phyloP scores from a whole-genome alignment of 2,329 filamentous ascomycete genomes.

The Neopestalotiopsis sp. region DNA sequence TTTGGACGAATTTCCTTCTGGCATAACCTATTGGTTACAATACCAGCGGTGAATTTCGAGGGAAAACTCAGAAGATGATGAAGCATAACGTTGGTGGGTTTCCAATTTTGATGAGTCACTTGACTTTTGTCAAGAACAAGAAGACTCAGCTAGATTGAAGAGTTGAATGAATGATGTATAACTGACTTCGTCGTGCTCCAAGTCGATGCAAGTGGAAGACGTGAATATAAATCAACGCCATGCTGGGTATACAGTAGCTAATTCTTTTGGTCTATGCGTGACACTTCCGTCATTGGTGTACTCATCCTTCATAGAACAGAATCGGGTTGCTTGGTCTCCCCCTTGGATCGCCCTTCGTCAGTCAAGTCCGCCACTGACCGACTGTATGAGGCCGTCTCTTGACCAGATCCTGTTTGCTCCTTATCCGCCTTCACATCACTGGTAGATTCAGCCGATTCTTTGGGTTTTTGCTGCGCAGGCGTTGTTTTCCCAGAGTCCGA shows the following conservation, averaged over 20 bases:
- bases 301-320: constrained; percentile 4
- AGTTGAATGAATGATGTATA: background rate
- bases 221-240: background rate
- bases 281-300: background rate
- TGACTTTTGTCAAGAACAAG: too few species aligned
- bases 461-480: background rate
- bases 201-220: background rate
- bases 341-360: background rate
- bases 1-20: too few species aligned
- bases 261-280: background rate
- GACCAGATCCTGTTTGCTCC: background rate
- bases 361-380: background rate
- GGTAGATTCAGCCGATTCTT: background rate
- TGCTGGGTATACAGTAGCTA: background rate
- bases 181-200: background rate
- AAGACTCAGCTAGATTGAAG: too few species aligned
- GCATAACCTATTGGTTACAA: too few species aligned
- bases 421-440: background rate
- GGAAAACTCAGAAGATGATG: too few species aligned
- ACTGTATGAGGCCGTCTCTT: constrained; percentile 7
- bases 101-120: too few species aligned
- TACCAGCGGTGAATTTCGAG: too few species aligned
- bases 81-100: too few species aligned
- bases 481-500: background rate
- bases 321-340: background rate